Conservation (phyloP, 2,329 filamentous ascomycete genomes). For the Epichloe amarillans region DNA sequence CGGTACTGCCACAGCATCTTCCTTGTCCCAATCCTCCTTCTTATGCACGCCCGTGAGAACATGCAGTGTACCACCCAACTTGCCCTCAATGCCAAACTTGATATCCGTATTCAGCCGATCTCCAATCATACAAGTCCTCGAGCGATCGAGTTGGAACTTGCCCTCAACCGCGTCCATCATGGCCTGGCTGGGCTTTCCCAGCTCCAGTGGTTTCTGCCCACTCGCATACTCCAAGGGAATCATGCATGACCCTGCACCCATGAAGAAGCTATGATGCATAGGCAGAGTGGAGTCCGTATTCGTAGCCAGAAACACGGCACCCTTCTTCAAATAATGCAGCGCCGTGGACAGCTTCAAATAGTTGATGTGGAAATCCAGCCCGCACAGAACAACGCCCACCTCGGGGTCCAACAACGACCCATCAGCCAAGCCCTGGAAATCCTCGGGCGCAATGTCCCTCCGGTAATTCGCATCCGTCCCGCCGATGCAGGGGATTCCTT, state of each 20-base stretch:
- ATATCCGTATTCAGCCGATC: conserved; percentile 94
- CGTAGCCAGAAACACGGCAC: conserved; percentile 81
- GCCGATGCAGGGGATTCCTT: conserved; percentile 67
- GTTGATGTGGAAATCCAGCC: conserved; percentile 88
- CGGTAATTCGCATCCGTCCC: conserved; percentile 71
- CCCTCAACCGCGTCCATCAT: conserved; percentile 99
- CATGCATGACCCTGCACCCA: conserved; percentile 74
- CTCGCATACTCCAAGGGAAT: conserved; percentile 66
- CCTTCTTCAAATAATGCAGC: conserved; percentile 71
- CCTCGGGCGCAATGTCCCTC: conserved; percentile 65
- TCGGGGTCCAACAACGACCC: conserved; percentile 68
- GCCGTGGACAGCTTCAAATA: conserved; percentile 83
- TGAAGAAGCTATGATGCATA: conserved; percentile 69
- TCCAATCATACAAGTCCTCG: conserved; percentile 86
- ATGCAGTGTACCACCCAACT: conserved; percentile 78
- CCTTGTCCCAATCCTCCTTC: conserved; percentile 68
- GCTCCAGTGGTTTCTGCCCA: conserved; percentile 54
- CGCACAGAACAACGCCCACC: conserved; percentile 79
- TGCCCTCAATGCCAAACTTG: conserved; percentile 82
- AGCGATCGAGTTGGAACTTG: conserved; percentile 79
- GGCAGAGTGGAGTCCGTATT: conserved; percentile 88
- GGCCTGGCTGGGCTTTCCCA: conserved; percentile 92
- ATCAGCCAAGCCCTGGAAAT: conserved; percentile 68
- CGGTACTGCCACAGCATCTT: conserved; percentile 56
- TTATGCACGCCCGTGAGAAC: conserved; percentile 83